Base-by-base conservation (phyloP, 257 asterid genomes). In the Pogostemon cablin region DNA sequence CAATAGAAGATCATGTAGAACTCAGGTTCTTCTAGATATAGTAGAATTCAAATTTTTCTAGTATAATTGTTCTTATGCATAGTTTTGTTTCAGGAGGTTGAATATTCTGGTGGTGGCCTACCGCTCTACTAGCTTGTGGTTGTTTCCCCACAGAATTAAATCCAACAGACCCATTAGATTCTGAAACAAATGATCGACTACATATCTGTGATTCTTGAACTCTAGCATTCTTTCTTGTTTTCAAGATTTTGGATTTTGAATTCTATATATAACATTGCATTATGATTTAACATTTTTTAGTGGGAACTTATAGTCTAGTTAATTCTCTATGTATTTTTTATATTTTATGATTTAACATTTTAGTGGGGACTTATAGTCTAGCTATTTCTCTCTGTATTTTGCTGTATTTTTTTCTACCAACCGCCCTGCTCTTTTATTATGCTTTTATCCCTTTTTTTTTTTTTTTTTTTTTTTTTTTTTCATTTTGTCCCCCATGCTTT, bases 61-160 rank as follows among this genome's bases (percentile, higher is more conserved):
- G 48, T 34, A 41, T 41, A 38, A 10, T 67, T n/a, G 4, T 55
- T 25, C 57, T 0, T 61, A 25, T 12, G 6, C 42, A 47, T 69
- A 35, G 20, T 57, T 60, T 42, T 35, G 15, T 67, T 3, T 68
- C 85, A 93, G 98, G 99, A 91, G 80, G 88, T 95, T 1, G 99
- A 95, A 85, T 95, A 86, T 75, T 85, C 99, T 12, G 98, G 98
- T 73, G 99, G 99, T 49, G 97, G 98, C 60, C 43, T 89, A 65
- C 90, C 84, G 5, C 80, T 85, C 32, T 59, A 77, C 75, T 88
- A 72, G 81, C 76, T 81, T 52, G 32, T 25, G 32, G 32, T 25
- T 20, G 12, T 46, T 67, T 80, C 69, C 7, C 2, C 65, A 32
- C 74, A 25, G 41, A 60, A 5, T 52, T 11, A 34, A 44, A 5